Conservation (phyloP, 2,329 filamentous ascomycete species). For the Penicillium sp. region DNA sequence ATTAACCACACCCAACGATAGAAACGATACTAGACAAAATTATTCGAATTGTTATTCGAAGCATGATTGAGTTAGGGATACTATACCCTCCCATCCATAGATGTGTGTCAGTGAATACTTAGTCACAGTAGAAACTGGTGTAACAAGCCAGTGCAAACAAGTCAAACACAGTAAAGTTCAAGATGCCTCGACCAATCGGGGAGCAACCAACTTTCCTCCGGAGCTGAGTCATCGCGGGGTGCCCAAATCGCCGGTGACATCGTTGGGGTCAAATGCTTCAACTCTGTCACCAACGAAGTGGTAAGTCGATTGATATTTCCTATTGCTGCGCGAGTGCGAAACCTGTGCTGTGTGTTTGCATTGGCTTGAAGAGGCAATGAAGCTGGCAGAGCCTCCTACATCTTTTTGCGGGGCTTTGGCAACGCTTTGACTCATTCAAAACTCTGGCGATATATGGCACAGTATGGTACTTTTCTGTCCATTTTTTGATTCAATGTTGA, state of each 20-base stretch:
- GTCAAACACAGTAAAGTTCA: not conserved
- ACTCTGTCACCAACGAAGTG: constrained; percentile 20
- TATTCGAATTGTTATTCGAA: not conserved
- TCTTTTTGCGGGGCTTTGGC: constrained; percentile 18
- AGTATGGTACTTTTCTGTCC: constrained; percentile 1
- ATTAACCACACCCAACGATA: constrained; percentile 1
- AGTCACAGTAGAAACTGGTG: too few species aligned
- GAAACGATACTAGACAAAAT: not conserved
- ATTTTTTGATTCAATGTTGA: not conserved
- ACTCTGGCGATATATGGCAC: constrained; percentile 2
- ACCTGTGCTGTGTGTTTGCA: not conserved
- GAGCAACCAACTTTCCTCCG: not conserved
- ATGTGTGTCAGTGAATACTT: too few species aligned
- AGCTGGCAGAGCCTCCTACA: constrained; percentile 3
- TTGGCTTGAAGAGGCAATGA: constrained; percentile 4
- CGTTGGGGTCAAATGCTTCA: constrained; percentile 27
- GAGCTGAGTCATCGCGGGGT: constrained; percentile 23
- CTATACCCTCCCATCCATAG: too few species aligned
- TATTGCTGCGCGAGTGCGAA: not conserved
- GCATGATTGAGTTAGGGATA: not conserved
- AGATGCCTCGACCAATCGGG: constrained; percentile 9
- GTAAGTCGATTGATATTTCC: constrained; percentile 21
- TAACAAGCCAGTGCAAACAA: not conserved
- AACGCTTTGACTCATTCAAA: constrained; percentile 20
- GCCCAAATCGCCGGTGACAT: constrained; percentile 30